These are phyloP conservation scores for Sarocladium strictum DNA, from an alignment of 2,329 filamentous ascomycete species.

Conservation along the genomic window DNA sequence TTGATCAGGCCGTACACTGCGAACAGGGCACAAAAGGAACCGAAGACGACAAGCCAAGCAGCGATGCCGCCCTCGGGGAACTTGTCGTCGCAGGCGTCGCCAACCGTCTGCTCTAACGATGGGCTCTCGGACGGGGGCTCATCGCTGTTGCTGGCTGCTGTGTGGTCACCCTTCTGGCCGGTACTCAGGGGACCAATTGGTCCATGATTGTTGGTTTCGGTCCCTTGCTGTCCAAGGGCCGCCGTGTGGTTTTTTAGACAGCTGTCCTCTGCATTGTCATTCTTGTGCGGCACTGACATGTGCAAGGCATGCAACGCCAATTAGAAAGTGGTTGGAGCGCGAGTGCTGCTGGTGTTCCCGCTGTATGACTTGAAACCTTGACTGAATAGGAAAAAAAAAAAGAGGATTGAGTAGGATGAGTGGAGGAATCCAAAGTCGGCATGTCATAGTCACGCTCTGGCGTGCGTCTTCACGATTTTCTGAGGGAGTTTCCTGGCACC, in stretches of 20 bases:
- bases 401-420: background rate
- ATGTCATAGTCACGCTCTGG: too few relatives aligned
- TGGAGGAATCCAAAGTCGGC: background rate
- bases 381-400: background rate
- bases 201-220: background rate
- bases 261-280: constrained; percentile 20
- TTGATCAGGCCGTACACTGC: constrained; percentile 63
- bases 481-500: too few relatives aligned
- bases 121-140: constrained; percentile 2
- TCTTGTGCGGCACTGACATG: constrained; percentile 1
- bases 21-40: constrained; percentile 60
- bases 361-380: background rate
- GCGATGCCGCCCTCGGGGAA: background rate
- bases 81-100: background rate
- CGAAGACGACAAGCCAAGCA: constrained; percentile 68
- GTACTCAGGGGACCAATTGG: background rate
- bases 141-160: background rate
- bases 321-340: background rate
- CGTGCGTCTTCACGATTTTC: too few relatives aligned
- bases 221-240: background rate
- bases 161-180: background rate
- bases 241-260: constrained; percentile 23
- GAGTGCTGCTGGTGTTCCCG: background rate
- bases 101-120: background rate
- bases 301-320: background rate